Evolutionary conservation across 192 early-diverging fungal genomes (phyloP).

Genomic region (Podila epigama): DNA sequence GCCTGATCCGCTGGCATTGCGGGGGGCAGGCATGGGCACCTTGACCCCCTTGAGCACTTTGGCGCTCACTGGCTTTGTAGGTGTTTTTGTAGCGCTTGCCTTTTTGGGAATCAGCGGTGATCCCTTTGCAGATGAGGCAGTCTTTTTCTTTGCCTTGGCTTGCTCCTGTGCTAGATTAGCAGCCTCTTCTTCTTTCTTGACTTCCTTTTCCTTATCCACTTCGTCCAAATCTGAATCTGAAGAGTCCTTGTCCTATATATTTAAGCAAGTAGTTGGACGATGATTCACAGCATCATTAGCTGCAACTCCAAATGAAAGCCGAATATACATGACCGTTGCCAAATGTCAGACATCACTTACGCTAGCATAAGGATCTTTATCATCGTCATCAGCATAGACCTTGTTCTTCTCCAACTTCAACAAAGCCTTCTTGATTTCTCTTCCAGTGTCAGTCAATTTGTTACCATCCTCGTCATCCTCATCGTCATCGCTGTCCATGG

Average conservation of each 20-base stretch:
- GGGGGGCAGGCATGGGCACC: slow-evolving; percentile 24
- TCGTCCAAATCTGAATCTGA: slow-evolving; percentile 44
- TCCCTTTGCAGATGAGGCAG: slow-evolving; percentile 51
- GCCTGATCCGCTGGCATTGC: slow-evolving; percentile 57
- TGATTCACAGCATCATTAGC: background rate
- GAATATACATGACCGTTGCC: too few relatives aligned
- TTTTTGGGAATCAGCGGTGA: slow-evolving; percentile 56
- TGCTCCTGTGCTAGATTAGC: slow-evolving; percentile 3
- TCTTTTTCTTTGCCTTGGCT: slow-evolving; percentile 33
- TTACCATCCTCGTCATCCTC: slow-evolving; percentile 45
- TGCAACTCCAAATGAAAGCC: too few relatives aligned
- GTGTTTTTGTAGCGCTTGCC: slow-evolving; percentile 21
- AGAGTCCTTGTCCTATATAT: slow-evolving; percentile 21
- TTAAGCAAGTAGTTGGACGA: background rate
- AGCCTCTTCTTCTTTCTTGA: slow-evolving; percentile 26
- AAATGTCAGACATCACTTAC: too few relatives aligned
- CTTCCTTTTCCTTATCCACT: slow-evolving; percentile 39
- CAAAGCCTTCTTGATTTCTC: slow-evolving; percentile 69
- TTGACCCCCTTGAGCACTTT: slow-evolving; percentile 14
- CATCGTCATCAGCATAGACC: slow-evolving; percentile 68
- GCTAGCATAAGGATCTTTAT: slow-evolving; percentile 63
- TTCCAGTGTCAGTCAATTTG: slow-evolving; percentile 50
- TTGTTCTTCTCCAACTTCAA: slow-evolving; percentile 69
- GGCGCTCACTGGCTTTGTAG: slow-evolving; percentile 23
- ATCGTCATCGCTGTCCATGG: slow-evolving; percentile 51